phyloP scores from a whole-genome alignment of 768 basidiomycete genomes.

The Lepiota venenata region DNA sequence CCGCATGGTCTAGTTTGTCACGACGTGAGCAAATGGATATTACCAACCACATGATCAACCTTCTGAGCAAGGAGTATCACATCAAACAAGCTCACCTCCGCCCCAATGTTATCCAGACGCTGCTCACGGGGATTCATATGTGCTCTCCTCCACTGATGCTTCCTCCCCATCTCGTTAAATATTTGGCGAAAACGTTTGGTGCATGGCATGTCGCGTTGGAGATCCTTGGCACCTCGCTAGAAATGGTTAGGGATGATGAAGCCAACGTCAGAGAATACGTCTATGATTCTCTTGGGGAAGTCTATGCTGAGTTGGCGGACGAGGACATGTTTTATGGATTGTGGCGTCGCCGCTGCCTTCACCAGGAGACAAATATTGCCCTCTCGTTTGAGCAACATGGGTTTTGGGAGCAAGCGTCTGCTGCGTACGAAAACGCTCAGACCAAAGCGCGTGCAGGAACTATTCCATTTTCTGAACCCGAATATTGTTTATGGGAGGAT shows the following conservation, averaged over 20 bases:
- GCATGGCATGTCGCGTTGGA: slow-evolving; percentile 94
- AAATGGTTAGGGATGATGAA: slow-evolving; percentile 79
- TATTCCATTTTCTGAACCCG: slow-evolving; percentile 89
- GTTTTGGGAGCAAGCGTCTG: slow-evolving; percentile 92
- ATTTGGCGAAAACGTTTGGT: slow-evolving; percentile 92
- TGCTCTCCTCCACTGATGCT: slow-evolving; percentile 86
- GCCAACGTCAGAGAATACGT: slow-evolving; percentile 75
- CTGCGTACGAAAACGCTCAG: slow-evolving; percentile 88
- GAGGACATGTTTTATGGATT: slow-evolving; percentile 97
- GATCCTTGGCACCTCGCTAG: slow-evolving; percentile 78
- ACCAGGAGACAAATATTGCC: slow-evolving; percentile 84
- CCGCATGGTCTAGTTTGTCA: slow-evolving; percentile 81
- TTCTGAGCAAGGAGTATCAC: slow-evolving; percentile 93
- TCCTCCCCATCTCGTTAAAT: slow-evolving; percentile 94
- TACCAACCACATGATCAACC: slow-evolving; percentile 83
- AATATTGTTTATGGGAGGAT: slow-evolving; percentile 98
- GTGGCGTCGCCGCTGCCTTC: slow-evolving; percentile 89
- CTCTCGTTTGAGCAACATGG: slow-evolving; percentile 94
- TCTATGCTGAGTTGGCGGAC: slow-evolving; percentile 94
- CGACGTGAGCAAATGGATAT: slow-evolving; percentile 87
- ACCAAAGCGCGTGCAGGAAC: slow-evolving; percentile 75
- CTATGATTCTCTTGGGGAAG: slow-evolving; percentile 87
- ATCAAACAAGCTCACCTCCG: slow-evolving; percentile 83
- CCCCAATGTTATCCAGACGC: slow-evolving; percentile 89
- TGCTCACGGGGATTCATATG: slow-evolving; percentile 81